Evolutionary conservation across 495 filamentous ascomycete species (phyloP), one percentile per base, ranked within the genome.

Genomic region (Xylaria curta): DNA sequence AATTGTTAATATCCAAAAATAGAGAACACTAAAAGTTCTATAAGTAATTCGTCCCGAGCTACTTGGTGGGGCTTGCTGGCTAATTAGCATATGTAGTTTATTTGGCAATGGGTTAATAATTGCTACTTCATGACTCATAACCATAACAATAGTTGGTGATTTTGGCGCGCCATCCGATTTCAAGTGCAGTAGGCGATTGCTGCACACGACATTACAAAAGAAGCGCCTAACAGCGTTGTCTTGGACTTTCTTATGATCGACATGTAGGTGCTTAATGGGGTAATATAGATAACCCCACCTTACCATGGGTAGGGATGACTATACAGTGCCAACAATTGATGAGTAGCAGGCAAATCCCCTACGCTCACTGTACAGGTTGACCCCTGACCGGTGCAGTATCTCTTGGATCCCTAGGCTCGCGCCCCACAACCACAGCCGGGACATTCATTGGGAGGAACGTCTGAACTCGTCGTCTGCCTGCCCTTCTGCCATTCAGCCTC

Each of bases 391-490:
- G 26, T 38, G 26, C 46, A 66, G 46, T 51, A 26, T 47, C 19
- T 31, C 28, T 31, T 3, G 28, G 28, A 3, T 31, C 3, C 28
- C 7, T 36, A 36, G 33, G 33, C 33, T 36, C 4, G 36, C 8
- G 36, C 63, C 63, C 63, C 63, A 49, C 63, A 66, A n/a, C 36
- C 63, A 42, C 12, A 42, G 38, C 38, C 38, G 54, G 28, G 28
- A 42, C 31, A 3, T 36, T 28, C 65, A 19, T 26, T 49, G 21
- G 42, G 24, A 66, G 44, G 42, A 66, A 13, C 63, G 33, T 33
- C 63, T 51, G 44, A 36, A 66, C 44, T 24, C 38, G 38, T 66
- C 17, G 63, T 66, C 46, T 40, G 65, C 65, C 49, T 56, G 28
- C 24, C 36, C 33, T 38, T 46, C 51, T 15, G 66, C 8, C 40